Base-by-base conservation (phyloP, 768 basidiomycete species). In the Tulasnella calospora region DNA sequence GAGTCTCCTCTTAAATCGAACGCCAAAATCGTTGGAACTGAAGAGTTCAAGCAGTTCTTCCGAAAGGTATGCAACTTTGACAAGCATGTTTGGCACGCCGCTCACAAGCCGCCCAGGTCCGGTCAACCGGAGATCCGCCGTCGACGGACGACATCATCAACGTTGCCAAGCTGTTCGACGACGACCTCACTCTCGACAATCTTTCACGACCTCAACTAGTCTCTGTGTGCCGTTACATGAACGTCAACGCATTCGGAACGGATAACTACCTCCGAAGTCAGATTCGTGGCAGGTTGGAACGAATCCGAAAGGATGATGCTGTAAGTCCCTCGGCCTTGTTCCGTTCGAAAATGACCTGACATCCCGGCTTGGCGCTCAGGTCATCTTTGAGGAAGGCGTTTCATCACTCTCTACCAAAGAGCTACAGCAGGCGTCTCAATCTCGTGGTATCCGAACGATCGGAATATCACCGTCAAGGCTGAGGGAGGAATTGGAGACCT, bases 21-120 rank as follows among this genome's bases (percentile, higher is more conserved):
- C 79, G 91, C 92, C 27, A 95, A 97, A 80, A 98, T 99, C 78
- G 90, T 98, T 79, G 93, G 95, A 80, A 92, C 90, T 57, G 96
- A 98, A 76, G 94, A 95, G 55, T 99, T 99, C 89, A 98, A 98
- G 83, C 95, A 97, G 84, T 99, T 99, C 87, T 99, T 99, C 92
- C 90, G 95, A 83, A 99, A 99, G 86, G 95, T 94, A 74, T 41
- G 85, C 71, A 47, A 19, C 35, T 3, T 41, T 1, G 3, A 30
- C 27, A 67, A 35, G 7, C 27, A 44, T 12, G 61, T 30, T 40
- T 47, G 4, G 61, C 61, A 67, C 71, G 23, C 35, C 17, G 57
- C 27, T 46, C 30, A 38, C 44, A 13, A 21, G n/a, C 46, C 69
- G 44, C 38, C n/a, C 8, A 93, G 92, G 92, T 96, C 79, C 93